Evolutionary conservation across 2,329 filamentous ascomycete species (phyloP), one percentile per base, ranked within the genome.

Genomic region (Aureobasidium musti): DNA sequence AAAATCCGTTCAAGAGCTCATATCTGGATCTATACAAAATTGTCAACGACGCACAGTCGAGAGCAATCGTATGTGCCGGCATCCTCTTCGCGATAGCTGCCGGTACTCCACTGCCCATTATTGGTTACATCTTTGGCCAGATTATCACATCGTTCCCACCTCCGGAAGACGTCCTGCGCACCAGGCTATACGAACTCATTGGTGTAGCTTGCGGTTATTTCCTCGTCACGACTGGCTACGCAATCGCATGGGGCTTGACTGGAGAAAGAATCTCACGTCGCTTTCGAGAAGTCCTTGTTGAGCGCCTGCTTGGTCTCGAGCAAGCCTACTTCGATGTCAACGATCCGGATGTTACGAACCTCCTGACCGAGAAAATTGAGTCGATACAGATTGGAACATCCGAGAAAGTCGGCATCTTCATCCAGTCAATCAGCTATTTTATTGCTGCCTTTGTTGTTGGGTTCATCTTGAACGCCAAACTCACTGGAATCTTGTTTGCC

Each of bases 81-180:
- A 72, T 77, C 19, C 8, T 79, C 6, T 73, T 78, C 26, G 75
- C 77, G 10, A 69, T 78, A n/a, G 75, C 74, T 28, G 78, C 79
- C 21, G 79, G 79, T 11, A 72, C 77, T 13, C 79, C 79, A 1
- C 68, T 80, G 7, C 79, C 79, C 7, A 68, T 80, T 33, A 80
- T 80, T 59, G 78, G 77, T 5, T 74, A 79, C 54, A 79, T 83
- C 23, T 80, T 83, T 52, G 80, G 80, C 41, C 76, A 80, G 63
- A 80, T 83, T 65, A 82, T 83, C 73, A 80, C 82, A 68, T 74
- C 77, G 28, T 84, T 84, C 65, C 82, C 82, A 41, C 82, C 82
- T 1, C 69, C 75, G 37, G 77, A 81, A 69, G 73, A 80, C 63
- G 79, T 80, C 59, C 73, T 83, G 2, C 73, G 72, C 19, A 71